Evolutionary conservation across 1,284 basidiomycete genomes (phyloP).

Genomic region (Bjerkandera adusta): DNA sequence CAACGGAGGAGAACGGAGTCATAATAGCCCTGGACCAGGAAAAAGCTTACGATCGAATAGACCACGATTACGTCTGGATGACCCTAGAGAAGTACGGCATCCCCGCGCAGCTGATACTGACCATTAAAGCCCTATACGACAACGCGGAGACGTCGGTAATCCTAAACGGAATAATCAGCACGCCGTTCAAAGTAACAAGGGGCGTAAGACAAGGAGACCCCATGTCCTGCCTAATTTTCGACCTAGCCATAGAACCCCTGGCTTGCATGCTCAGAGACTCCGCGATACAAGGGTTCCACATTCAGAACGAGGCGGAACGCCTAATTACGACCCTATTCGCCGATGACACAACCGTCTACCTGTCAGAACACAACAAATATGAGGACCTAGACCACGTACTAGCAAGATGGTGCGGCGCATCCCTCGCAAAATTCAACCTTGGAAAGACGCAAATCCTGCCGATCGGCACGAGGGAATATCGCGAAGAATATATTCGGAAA

Average conservation of each 20-base stretch:
- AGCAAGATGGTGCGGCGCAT: slow-evolving; percentile 30
- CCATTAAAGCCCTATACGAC: slow-evolving; percentile 24
- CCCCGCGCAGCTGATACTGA: slow-evolving; percentile 20
- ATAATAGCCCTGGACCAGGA: slow-evolving; percentile 32
- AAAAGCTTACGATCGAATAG: slow-evolving; percentile 33
- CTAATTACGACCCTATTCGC: slow-evolving; percentile 30
- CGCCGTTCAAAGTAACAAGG: slow-evolving; percentile 17
- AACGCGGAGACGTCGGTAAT: slow-evolving; percentile 23
- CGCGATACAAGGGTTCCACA: slow-evolving; percentile 15
- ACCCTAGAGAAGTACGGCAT: slow-evolving; percentile 20
- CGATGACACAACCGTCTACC: slow-evolving; percentile 30
- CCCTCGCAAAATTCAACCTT: slow-evolving; percentile 33
- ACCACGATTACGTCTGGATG: slow-evolving; percentile 29
- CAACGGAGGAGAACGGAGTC: slow-evolving; percentile 20
- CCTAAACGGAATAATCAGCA: slow-evolving; percentile 27
- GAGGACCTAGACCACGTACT: slow-evolving; percentile 21
- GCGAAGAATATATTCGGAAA: no score
- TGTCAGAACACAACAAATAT: slow-evolving; percentile 21
- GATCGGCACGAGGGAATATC: slow-evolving; percentile 21
- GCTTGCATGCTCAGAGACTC: slow-evolving; percentile 20
- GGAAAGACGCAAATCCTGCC: slow-evolving; percentile 37
- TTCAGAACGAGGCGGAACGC: slow-evolving; percentile 13
- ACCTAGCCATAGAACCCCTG: slow-evolving; percentile 27
- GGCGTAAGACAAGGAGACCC: slow-evolving; percentile 35
- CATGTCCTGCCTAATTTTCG: slow-evolving; percentile 28